These are phyloP conservation scores for Fusarium burgessii DNA, from an alignment of 2,329 filamentous ascomycete genomes.

Conservation along the genomic window DNA sequence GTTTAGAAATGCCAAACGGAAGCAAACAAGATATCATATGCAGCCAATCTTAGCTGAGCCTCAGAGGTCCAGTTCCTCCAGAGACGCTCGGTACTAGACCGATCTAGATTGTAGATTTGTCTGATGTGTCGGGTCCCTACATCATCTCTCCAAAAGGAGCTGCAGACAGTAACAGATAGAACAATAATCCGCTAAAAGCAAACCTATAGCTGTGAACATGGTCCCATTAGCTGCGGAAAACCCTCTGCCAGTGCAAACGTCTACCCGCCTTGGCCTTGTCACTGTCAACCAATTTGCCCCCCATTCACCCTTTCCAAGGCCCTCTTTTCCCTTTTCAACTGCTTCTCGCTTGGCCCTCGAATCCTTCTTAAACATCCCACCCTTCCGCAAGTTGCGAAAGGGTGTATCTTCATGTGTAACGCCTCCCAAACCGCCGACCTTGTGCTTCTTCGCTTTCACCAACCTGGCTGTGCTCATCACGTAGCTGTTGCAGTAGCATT, in stretches of 20 bases:
- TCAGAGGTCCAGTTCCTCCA: neutral
- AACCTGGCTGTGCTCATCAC: slow-evolving; percentile 12
- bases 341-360: slow-evolving; percentile 18
- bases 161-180: slow-evolving; percentile 1
- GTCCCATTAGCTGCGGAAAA: neutral
- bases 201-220: neutral
- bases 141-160: slow-evolving; percentile 18
- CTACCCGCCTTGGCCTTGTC: slow-evolving; percentile 5
- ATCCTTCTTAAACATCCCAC: slow-evolving; percentile 27
- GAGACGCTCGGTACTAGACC: slow-evolving; percentile 14
- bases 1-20: slow-evolving; percentile 28
- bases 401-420: slow-evolving; percentile 37
- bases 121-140: slow-evolving; percentile 30
- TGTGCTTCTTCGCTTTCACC: slow-evolving; percentile 23
- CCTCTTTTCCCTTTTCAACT: slow-evolving; percentile 6
- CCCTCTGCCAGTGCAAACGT: slow-evolving; percentile 23
- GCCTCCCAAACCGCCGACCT: slow-evolving; percentile 6
- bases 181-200: slow-evolving; percentile 4
- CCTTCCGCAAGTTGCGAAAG: slow-evolving; percentile 32
- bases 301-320: neutral
- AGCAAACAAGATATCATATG: slow-evolving; percentile 15
- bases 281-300: slow-evolving; percentile 9
- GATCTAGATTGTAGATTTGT: slow-evolving; percentile 23
- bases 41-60: slow-evolving; percentile 13
- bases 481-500: slow-evolving; percentile 36